Evolutionary conservation across 352 stramenopile species (phyloP), one percentile per base, ranked within the genome.

Genomic region (Phytophthora nicotianae): DNA sequence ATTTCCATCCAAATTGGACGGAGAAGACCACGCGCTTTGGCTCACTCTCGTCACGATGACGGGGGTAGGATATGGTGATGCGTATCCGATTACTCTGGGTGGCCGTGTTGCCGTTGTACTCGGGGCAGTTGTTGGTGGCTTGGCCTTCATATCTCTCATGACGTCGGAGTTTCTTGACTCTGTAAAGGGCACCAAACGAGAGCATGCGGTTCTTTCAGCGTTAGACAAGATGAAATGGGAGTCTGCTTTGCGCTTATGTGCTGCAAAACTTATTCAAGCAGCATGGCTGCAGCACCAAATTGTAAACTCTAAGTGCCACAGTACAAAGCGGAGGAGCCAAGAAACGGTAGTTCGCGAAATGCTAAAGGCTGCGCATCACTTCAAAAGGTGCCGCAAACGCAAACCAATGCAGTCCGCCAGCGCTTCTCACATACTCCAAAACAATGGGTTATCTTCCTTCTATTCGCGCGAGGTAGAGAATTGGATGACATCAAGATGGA

Each of bases 1-100:
- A 5, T 83, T 86, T 47, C 79, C 81, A 1, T 88, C 77, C 4
- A 66, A 76, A 9, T 46, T 90, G 7, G 77, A 89, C 40, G 69
- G 73, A 7, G 79, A 90, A 48, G 75, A 80, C 24, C 71, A 88
- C 48, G 79, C 78, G 23, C 59, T 90, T 24, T 90, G 81, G 81
- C 68, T 90, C 23, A 78, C 75, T 2, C 79, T 90, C 19, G 81
- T 84, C 47, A 87, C 78, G 3, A 90, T 88, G 65, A 76, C 81
- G 1, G 65, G 66, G 4, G 81, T 90, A 5, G 81, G 81, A 7
- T 90, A 88, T 41, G 81, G 81, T 3, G 81, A 90, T 47, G 58
- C 72, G 21, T 88, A 81, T 35, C 79, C 78, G 3, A 56, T 90
- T 48, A 90, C 81, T 0, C 59, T 62, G 2, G 70, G 70, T 17